Base-by-base conservation (phyloP, 2,329 filamentous ascomycete genomes). In the Clonostachys byssicola region DNA sequence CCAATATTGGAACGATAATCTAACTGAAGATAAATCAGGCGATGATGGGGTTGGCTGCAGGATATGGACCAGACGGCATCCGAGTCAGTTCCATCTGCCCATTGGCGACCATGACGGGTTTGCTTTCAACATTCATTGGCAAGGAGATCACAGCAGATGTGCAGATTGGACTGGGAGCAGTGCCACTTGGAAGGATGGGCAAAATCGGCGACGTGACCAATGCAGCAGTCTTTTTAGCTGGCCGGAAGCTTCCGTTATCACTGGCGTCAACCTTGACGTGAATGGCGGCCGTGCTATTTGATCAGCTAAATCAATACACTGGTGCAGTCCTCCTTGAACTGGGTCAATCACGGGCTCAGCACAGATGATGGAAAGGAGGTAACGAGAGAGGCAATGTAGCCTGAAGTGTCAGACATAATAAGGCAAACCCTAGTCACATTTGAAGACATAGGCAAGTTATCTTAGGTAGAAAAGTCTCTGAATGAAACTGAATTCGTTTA, bases 61-160 rank as follows among this genome's bases (percentile, higher is more conserved):
- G 92, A 88, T 39, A 77, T 88, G 54, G 88, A 92, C 65, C 67
- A 92, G 52, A 86, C 87, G 40, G 88, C 41, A 89, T 81, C 70
- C 77, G 88, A 45, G 92, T 92, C 73, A 92, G 92, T 66, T 77
- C 83, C 17, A 73, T 92, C 44, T 92, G 88, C 66, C 88, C 88
- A 4, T 39, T 50, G 3, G 38, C 43, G 9, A 40, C 23, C 14
- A 42, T 38, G 33, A 50, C 49, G 10, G 49, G 46, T 14, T 43
- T 48, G 23, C 46, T 45, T 14, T 38, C 20, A 23, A 35, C 33
- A 14, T 47, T 50, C 38, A 16, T 40, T 12, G 46, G 46, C 30
- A 45, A 43, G 5, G 39, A 39, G 6, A 17, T 43, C 34, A 47
- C 47, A 9, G 30, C 44, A 17, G 39, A 39, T n/a, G 36, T n/a